These are phyloP conservation scores for Syzygium malaccense DNA, from an alignment of 441 rosid genomes.

Conservation along the genomic window DNA sequence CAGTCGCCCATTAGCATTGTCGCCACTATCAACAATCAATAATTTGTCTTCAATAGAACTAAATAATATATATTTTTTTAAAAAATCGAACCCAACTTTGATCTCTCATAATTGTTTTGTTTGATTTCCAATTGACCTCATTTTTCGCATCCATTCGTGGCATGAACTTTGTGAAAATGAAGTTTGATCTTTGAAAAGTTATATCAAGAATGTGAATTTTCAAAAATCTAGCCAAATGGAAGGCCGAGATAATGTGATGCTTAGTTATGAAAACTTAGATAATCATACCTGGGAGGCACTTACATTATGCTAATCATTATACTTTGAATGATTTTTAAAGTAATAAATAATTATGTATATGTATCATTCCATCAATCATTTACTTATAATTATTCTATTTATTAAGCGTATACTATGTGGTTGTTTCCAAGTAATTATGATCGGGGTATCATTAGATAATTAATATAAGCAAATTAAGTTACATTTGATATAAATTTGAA, in stretches of 20 bases:
- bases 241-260: background rate
- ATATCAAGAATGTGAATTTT: background rate
- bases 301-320: background rate
- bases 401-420: too few species aligned
- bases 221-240: background rate
- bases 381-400: background rate
- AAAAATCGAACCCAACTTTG: background rate
- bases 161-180: background rate
- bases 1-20: background rate
- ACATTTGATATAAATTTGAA: background rate
- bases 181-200: background rate
- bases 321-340: background rate
- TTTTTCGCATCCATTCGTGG: background rate
- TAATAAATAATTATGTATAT: background rate
- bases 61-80: background rate
- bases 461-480: background rate
- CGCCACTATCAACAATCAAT: rapidly evolving
- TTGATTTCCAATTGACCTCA: background rate
- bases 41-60: rapidly evolving
- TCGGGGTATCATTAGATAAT: background rate
- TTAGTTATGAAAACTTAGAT: background rate
- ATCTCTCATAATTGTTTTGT: background rate
- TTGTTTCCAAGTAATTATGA: background rate
- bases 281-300: background rate
- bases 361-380: background rate